Evolutionary conservation across 1,139 yeast genomes (phyloP).

Genomic region (Yamadazyma friedrichii): DNA sequence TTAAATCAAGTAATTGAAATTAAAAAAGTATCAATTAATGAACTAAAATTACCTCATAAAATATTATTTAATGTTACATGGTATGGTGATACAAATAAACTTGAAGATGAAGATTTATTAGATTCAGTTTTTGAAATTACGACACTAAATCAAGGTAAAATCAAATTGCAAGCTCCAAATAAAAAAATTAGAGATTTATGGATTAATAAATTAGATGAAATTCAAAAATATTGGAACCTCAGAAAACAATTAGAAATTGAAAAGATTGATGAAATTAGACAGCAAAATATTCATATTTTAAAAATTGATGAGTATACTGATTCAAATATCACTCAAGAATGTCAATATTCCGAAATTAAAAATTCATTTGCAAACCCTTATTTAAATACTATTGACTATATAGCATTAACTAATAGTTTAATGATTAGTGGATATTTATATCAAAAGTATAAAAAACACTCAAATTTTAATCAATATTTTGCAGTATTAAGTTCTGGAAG

Average conservation of each 20-base stretch:
- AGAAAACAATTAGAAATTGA: slow-evolving; percentile 43
- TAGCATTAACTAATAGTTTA: slow-evolving; percentile 60
- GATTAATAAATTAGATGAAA: slow-evolving; percentile 49
- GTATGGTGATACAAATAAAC: slow-evolving; percentile 27
- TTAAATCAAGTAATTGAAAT: slow-evolving; percentile 48
- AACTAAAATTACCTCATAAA: slow-evolving; percentile 31
- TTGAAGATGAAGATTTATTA: slow-evolving; percentile 29
- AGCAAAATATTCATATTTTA: slow-evolving; percentile 45
- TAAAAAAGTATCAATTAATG: slow-evolving; percentile 23
- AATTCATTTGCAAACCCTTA: slow-evolving; percentile 54
- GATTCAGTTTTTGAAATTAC: slow-evolving; percentile 55
- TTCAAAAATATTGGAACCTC: slow-evolving; percentile 60
- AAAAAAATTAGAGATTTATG: slow-evolving; percentile 57
- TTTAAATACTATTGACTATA: slow-evolving; percentile 54
- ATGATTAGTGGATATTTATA: slow-evolving; percentile 63
- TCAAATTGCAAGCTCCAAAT: slow-evolving; percentile 61
- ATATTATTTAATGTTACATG: slow-evolving; percentile 44
- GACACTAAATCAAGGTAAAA: slow-evolving; percentile 43
- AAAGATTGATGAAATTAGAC: slow-evolving; percentile 36
- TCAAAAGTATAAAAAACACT: slow-evolving; percentile 67
- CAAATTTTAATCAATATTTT: slow-evolving; percentile 59
- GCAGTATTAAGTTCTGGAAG: slow-evolving; percentile 72
- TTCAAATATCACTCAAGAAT: slow-evolving; percentile 50
- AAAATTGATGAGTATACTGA: slow-evolving; percentile 59
- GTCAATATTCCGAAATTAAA: slow-evolving; percentile 53